Base-by-base conservation (phyloP, 2,329 filamentous ascomycete genomes). In the Phyllosticta citribraziliensis region DNA sequence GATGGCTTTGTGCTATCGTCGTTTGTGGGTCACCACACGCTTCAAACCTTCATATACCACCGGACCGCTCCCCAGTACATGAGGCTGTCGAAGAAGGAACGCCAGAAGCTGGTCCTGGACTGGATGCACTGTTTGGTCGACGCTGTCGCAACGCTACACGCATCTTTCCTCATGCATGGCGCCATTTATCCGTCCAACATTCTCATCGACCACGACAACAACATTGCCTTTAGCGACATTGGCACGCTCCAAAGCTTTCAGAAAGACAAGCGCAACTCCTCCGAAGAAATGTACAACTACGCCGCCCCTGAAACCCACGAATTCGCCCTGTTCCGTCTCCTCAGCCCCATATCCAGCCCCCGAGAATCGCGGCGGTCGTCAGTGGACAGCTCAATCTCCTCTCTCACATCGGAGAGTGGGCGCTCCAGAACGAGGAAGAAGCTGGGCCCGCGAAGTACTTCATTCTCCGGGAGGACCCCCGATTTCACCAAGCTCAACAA, bases 121-220 rank as follows among this genome's bases (percentile, higher is more conserved):
- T 91, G 88, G 88, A 82, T 91, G 67, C 84, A 88, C 67, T 91
- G 88, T 69, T 78, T 91, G 3, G 79, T 82, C 51, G 86, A 89
- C 69, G 85, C 87, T 1, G 69, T 91, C 17, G 83, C 85, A 58
- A 88, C 82, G 64, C 74, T 91, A 2, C 88, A 91, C 69, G 80
- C 79, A 64, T 80, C 80, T 55, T 84, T 84, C 1, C 79, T 84
- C 24, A 81, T 82, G 2, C 88, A 91, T 66, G 82, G 82, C 22
- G 84, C 84, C 56, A 89, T 92, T 69, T 84, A 84, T 63, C 88
- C 88, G 1, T 87, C 86, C 0, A 88, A 86, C 10, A 80, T 91
- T 24, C 79, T 88, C 67, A 82, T 91, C 66, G 83, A 86, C 66
- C 76, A 79, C 63, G 78, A 83, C 63, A 86, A 89, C 65, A 78